phyloP scores from a whole-genome alignment of 2,329 filamentous ascomycete genomes.

The Botrytis hyacinthi region DNA sequence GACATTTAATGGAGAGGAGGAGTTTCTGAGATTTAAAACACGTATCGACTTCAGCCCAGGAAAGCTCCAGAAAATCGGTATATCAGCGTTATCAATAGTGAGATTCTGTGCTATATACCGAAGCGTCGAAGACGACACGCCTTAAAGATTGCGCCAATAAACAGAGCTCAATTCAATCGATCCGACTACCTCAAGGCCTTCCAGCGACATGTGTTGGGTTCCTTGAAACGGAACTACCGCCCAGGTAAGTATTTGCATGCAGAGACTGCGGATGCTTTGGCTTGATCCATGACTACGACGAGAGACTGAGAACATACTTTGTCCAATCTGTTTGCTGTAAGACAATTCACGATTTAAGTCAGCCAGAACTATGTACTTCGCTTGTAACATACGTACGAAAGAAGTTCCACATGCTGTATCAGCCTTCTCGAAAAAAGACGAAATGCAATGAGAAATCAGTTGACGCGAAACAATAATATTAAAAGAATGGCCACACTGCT shows the following conservation, averaged over 20 bases:
- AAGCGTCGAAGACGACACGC: not conserved
- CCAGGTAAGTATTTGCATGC: not conserved
- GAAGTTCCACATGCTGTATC: not conserved
- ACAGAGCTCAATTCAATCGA: not conserved
- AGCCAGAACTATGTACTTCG: not conserved
- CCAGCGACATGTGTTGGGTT: not conserved
- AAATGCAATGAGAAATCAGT: not conserved
- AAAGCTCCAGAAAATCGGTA: not conserved
- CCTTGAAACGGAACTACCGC: too few species aligned
- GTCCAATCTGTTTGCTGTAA: not conserved
- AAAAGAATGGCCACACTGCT: not conserved
- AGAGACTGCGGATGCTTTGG: not conserved
- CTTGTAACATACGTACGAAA: not conserved
- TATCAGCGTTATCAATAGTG: not conserved
- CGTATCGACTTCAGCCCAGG: not conserved
- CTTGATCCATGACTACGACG: accelerated
- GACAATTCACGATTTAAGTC: not conserved
- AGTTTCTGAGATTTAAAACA: not conserved
- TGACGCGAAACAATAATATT: not conserved
- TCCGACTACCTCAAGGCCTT: not conserved
- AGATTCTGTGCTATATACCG: not conserved
- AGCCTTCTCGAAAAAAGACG: not conserved
- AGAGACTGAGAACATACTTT: not conserved
- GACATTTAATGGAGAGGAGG: not conserved
- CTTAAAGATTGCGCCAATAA: too few species aligned